phyloP scores from a whole-genome alignment of 306 rosid genomes.

The Vicia sativa region DNA sequence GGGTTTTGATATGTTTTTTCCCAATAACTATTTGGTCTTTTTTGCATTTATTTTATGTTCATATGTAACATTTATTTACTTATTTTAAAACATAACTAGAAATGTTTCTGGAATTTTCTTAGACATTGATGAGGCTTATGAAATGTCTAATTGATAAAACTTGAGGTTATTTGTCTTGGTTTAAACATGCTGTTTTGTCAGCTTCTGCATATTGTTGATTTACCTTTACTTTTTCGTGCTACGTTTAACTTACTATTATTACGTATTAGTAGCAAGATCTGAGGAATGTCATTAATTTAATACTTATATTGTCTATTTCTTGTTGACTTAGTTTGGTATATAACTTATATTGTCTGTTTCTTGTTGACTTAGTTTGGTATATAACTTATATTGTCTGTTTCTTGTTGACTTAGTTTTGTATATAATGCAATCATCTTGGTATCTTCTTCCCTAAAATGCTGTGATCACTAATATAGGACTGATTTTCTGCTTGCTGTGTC shows the following conservation, averaged over 20 bases:
- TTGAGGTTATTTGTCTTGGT: conserved; percentile 6
- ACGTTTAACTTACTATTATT: conserved; percentile 10
- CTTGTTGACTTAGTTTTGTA: conserved; percentile 32
- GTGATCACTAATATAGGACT: conserved; percentile 21
- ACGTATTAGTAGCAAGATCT: conserved; percentile 6
- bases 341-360: too few species aligned
- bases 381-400: too few species aligned
- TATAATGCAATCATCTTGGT: conserved; percentile 32
- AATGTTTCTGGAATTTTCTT: conserved; percentile 6
- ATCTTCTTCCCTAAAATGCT: conserved; percentile 22
- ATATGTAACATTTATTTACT: conserved; percentile 25
- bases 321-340: too few species aligned
- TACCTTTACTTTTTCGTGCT: conserved; percentile 17
- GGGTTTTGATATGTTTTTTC: background rate
- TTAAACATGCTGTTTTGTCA: conserved; percentile 19
- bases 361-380: too few species aligned
- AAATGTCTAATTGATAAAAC: background rate
- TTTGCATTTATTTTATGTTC: conserved; percentile 35
- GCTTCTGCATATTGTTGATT: conserved; percentile 16
- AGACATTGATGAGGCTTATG: conserved; percentile 13
- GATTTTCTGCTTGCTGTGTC: conserved; percentile 26
- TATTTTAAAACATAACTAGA: background rate
- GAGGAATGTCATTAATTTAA: conserved; percentile 22
- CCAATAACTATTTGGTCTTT: conserved; percentile 16
- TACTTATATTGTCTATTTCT: conserved; percentile 11